Conservation (phyloP, 768 basidiomycete genomes). For the Lentinus tigrinus region DNA sequence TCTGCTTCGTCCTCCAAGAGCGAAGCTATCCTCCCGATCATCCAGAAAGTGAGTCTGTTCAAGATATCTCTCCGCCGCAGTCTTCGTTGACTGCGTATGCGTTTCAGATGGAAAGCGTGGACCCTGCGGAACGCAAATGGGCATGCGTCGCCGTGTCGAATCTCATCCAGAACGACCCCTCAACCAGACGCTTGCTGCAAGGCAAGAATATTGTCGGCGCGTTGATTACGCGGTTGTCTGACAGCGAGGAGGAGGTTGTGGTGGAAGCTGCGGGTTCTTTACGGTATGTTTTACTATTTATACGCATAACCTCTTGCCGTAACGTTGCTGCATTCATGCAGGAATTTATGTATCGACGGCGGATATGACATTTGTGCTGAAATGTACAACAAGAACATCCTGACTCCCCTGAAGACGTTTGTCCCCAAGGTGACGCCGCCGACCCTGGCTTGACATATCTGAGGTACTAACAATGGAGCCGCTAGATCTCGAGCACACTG, state of each 20-base stretch:
- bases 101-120: slow-evolving; percentile 68
- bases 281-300: slow-evolving; percentile 49
- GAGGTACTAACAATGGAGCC: background rate
- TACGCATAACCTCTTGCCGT: background rate
- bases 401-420: slow-evolving; percentile 72
- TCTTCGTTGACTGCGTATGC: background rate
- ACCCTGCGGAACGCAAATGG: slow-evolving; percentile 86
- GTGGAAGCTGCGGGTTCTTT: slow-evolving; percentile 88
- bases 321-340: slow-evolving; percentile 31
- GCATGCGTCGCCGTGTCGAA: slow-evolving; percentile 96
- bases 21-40: slow-evolving; percentile 80
- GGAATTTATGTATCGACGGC: slow-evolving; percentile 93
- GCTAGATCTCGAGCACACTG: slow-evolving; percentile 72
- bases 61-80: background rate
- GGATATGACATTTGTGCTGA: slow-evolving; percentile 95
- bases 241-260: slow-evolving; percentile 87
- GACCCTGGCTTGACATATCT: background rate
- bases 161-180: slow-evolving; percentile 92
- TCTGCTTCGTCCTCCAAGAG: slow-evolving; percentile 72
- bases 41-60: slow-evolving; percentile 68
- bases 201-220: slow-evolving; percentile 88
- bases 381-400: slow-evolving; percentile 95
- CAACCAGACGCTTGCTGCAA: slow-evolving; percentile 85
- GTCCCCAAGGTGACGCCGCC: slow-evolving; percentile 63
- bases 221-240: slow-evolving; percentile 83